phyloP scores from a whole-genome alignment of 192 early-diverging fungal genomes.

The Helicostylum pulchrum region DNA sequence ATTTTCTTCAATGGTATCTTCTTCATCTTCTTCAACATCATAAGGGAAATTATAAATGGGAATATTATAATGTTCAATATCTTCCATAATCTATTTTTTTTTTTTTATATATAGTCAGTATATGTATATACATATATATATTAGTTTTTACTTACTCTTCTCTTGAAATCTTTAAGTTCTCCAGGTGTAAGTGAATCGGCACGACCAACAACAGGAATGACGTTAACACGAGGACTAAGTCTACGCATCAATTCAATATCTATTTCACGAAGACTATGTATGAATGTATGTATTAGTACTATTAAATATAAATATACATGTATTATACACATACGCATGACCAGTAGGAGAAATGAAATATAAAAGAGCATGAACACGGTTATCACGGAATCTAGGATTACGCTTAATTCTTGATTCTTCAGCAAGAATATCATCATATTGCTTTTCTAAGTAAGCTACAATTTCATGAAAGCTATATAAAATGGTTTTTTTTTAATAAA shows the following conservation, averaged over 20 bases:
- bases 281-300: not conserved
- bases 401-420: constrained; percentile 85
- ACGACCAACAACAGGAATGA: constrained; percentile 93
- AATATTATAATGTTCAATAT: constrained; percentile 92
- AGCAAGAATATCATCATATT: constrained; percentile 92
- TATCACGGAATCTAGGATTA: constrained; percentile 89
- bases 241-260: constrained; percentile 93
- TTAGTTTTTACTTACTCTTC: constrained; percentile 42
- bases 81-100: constrained; percentile 86
- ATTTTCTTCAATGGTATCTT: constrained; percentile 98
- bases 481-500: not conserved
- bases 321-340: constrained; percentile 60
- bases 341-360: constrained; percentile 99
- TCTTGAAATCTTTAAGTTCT: constrained; percentile 87
- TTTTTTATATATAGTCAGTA: constrained; percentile 36
- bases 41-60: constrained; percentile 98
- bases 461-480: constrained; percentile 81
- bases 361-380: constrained; percentile 91
- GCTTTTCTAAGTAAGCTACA: constrained; percentile 87
- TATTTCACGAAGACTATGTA: constrained; percentile 81
- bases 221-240: constrained; percentile 88
- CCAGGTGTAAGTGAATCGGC: constrained; percentile 88
- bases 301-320: not conserved
- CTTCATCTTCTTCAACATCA: constrained; percentile 93
- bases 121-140: constrained; percentile 42